These are phyloP conservation scores for Eremothecium coryli DNA, from an alignment of 1,139 yeast species.

Conservation along the genomic window DNA sequence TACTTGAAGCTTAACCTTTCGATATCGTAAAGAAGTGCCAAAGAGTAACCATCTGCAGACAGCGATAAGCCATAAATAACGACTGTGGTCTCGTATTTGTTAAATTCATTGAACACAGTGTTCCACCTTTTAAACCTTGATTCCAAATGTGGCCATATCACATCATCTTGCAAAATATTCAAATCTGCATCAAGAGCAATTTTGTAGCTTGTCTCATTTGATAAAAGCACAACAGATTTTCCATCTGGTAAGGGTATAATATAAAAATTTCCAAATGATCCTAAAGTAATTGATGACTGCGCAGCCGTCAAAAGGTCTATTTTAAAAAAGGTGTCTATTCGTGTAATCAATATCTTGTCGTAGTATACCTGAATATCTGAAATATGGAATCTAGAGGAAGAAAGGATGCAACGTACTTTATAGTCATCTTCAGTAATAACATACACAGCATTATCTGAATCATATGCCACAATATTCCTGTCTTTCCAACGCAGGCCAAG, in stretches of 20 bases:
- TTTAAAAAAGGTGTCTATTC: slow-evolving; percentile 15
- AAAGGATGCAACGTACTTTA: slow-evolving; percentile 7
- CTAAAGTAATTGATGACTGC: slow-evolving; percentile 9
- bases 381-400: slow-evolving; percentile 17
- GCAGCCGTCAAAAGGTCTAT: slow-evolving; percentile 9
- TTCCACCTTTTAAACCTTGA: slow-evolving; percentile 26
- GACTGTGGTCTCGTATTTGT: slow-evolving; percentile 23
- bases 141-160: slow-evolving; percentile 23
- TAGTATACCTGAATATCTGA: slow-evolving; percentile 16
- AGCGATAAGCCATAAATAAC: slow-evolving; percentile 27
- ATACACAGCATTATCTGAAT: slow-evolving; percentile 16
- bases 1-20: slow-evolving; percentile 30
- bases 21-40: slow-evolving; percentile 31
- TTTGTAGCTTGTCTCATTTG: slow-evolving; percentile 17
- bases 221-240: slow-evolving; percentile 16
- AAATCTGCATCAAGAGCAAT: slow-evolving; percentile 12
- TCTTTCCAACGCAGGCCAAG: slow-evolving; percentile 17
- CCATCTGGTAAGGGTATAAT: slow-evolving; percentile 19
- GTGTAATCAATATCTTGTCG: slow-evolving; percentile 13
- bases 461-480: slow-evolving; percentile 10
- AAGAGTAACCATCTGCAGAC: slow-evolving; percentile 29
- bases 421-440: slow-evolving; percentile 2
- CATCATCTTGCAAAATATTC: slow-evolving; percentile 15
- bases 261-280: slow-evolving; percentile 14
- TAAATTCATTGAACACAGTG: slow-evolving; percentile 20